Percentiles rank a stretch among this genome's conserved stretches.
These are phyloP conservation scores for Tilletia horrida DNA, from an alignment of 1,284 basidiomycete species.

Conservation along the genomic window DNA sequence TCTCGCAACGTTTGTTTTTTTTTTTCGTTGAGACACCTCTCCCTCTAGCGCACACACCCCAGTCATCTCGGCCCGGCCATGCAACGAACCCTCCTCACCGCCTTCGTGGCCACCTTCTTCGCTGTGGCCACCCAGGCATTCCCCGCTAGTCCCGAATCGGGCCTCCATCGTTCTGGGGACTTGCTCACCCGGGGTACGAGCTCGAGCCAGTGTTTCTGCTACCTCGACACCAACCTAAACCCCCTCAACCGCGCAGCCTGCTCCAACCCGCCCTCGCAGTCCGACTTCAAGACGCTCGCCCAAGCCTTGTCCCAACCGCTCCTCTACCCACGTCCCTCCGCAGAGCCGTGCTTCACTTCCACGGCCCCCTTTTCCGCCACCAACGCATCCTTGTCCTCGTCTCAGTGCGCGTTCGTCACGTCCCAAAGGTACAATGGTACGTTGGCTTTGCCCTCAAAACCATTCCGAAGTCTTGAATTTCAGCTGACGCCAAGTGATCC, in stretches of 20 bases:
- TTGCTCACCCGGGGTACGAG: no score
- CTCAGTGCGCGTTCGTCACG: neutral
- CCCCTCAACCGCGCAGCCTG: neutral
- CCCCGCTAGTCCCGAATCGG: neutral
- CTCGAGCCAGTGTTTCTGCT: constrained; percentile 11
- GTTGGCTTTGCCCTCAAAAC: neutral
- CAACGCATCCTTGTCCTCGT: neutral
- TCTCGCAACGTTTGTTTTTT: no score
- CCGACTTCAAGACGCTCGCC: neutral
- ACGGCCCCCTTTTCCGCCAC: neutral
- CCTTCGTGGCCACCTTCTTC: neutral
- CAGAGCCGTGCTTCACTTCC: neutral
- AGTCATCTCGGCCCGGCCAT: neutral
- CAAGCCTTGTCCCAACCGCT: neutral
- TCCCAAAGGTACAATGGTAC: constrained; percentile 11
- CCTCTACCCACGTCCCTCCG: constrained; percentile 7
- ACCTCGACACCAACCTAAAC: constrained; percentile 12
- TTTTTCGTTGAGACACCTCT: neutral
- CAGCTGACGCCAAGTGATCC: neutral
- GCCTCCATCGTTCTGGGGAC: no score
- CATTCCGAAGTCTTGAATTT: neutral
- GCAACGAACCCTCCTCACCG: neutral
- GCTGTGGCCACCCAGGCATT: neutral
- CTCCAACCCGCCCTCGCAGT: neutral
- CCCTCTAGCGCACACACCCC: neutral